Evolutionary conservation across 352 stramenopile species (phyloP).

Genomic region (Phytophthora ramorum): DNA sequence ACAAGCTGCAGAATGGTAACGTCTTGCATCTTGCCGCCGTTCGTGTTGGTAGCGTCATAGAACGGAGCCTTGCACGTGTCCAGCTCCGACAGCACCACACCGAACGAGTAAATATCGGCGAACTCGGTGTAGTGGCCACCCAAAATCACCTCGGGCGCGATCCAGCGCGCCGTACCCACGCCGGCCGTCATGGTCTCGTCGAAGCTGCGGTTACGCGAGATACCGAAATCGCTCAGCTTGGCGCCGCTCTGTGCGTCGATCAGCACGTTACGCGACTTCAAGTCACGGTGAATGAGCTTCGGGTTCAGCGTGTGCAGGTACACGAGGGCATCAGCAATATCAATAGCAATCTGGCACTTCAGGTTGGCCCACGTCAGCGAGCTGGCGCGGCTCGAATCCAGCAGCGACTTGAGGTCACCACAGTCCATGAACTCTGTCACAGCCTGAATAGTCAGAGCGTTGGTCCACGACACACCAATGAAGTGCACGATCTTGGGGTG

Average conservation of each 20-base stretch:
- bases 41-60: conserved; percentile 67
- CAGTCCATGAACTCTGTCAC: conserved; percentile 80
- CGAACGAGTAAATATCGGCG: conserved; percentile 65
- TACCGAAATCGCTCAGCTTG: conserved; percentile 79
- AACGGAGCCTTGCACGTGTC: conserved; percentile 73
- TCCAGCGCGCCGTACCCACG: conserved; percentile 61
- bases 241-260: conserved; percentile 62
- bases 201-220: conserved; percentile 62
- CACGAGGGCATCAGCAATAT: conserved; percentile 71
- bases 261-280: conserved; percentile 76
- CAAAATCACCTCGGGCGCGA: conserved; percentile 60
- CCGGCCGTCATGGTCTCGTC: conserved; percentile 75
- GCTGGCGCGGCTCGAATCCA: conserved; percentile 45
- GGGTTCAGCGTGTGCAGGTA: conserved; percentile 76
- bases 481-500: conserved; percentile 76
- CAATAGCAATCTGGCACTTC: conserved; percentile 77
- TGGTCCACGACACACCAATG: conserved; percentile 76
- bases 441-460: conserved; percentile 61
- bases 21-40: conserved; percentile 68
- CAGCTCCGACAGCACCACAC: conserved; percentile 66
- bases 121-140: conserved; percentile 61
- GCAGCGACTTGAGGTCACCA: conserved; percentile 59
- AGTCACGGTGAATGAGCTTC: conserved; percentile 71
- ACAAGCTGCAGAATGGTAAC: conserved; percentile 71
- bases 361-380: conserved; percentile 64